Conservation (phyloP, 768 basidiomycete species). For the Paxillus rubicundulus region DNA sequence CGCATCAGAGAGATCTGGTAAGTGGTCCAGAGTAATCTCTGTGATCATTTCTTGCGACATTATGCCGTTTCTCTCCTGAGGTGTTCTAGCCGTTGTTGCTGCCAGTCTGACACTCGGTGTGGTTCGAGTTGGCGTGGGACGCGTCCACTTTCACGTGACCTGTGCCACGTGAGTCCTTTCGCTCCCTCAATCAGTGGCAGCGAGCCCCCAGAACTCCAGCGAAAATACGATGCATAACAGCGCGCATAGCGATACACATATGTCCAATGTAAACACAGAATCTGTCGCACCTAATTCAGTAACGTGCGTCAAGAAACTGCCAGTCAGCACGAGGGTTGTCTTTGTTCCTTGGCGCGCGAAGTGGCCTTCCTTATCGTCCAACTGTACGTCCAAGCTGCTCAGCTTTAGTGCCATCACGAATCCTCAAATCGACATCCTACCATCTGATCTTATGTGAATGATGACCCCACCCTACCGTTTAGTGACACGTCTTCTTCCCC, state of each 20-base stretch:
- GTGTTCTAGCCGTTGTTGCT: not conserved
- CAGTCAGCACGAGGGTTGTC: not conserved
- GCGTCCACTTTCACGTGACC: conserved; percentile 30
- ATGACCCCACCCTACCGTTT: not conserved
- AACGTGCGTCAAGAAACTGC: too few relatives aligned
- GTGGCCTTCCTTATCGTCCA: not conserved
- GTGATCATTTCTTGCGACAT: conserved; percentile 27
- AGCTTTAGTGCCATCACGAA: conserved; percentile 1
- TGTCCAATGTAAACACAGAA: too few relatives aligned
- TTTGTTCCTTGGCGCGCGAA: too few relatives aligned
- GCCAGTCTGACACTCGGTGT: too few relatives aligned
- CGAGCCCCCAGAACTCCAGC: not conserved
- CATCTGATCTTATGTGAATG: conserved; percentile 14
- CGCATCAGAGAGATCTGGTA: conserved; percentile 51
- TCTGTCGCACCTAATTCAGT: too few relatives aligned
- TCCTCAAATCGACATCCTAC: conserved; percentile 9
- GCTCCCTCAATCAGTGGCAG: too few relatives aligned
- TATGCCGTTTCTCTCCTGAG: not conserved
- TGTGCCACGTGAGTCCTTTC: not conserved
- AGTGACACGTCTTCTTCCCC: not conserved
- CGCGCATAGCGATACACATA: not conserved
- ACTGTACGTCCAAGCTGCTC: not conserved
- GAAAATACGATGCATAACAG: not conserved
- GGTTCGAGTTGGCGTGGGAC: conserved; percentile 27
- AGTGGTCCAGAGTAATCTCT: conserved; percentile 49